Percentiles rank a stretch among this genome's conserved stretches.
Evolutionary conservation across 1,139 yeast species (phyloP).

Genomic region (Yarrowia galli): DNA sequence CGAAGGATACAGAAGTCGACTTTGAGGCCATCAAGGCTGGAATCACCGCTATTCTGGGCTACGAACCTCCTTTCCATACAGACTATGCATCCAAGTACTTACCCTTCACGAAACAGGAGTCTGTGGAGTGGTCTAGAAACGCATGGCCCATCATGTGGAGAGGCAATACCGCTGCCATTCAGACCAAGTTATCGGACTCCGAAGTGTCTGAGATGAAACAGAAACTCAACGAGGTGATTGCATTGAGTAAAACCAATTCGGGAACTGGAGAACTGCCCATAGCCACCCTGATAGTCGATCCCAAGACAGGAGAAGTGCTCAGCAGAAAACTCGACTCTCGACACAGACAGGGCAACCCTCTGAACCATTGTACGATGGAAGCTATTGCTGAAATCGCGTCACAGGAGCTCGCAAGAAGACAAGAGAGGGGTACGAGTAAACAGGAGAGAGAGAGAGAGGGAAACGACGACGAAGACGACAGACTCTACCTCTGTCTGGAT

Average conservation of each 20-base stretch:
- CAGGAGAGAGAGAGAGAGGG: conserved; percentile 39
- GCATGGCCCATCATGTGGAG: conserved; percentile 95
- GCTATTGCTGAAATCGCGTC: conserved; percentile 70
- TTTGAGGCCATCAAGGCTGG: conserved; percentile 44
- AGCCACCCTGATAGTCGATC: conserved; percentile 61
- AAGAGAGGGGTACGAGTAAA: conserved; percentile 42
- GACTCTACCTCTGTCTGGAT: conserved; percentile 72
- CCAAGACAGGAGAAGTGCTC: conserved; percentile 52
- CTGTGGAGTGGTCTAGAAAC: conserved; percentile 65
- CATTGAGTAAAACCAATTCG: conserved; percentile 45
- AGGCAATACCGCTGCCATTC: conserved; percentile 86
- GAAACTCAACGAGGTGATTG: conserved; percentile 53
- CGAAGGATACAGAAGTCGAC: conserved; percentile 44
- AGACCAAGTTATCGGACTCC: conserved; percentile 60
- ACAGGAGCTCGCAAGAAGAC: conserved; percentile 55
- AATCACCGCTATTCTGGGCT: conserved; percentile 47
- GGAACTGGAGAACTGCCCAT: conserved; percentile 50
- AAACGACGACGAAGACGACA: conserved; percentile 41
- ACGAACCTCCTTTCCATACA: conserved; percentile 46
- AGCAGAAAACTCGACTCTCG: conserved; percentile 55
- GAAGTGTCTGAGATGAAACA: conserved; percentile 57
- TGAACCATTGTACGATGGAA: conserved; percentile 75
- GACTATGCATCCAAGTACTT: conserved; percentile 58
- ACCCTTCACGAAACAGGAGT: conserved; percentile 70
- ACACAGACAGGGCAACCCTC: conserved; percentile 54